Evolutionary conservation across 768 basidiomycete genomes (phyloP).

Genomic region (Termitomyces sp.): DNA sequence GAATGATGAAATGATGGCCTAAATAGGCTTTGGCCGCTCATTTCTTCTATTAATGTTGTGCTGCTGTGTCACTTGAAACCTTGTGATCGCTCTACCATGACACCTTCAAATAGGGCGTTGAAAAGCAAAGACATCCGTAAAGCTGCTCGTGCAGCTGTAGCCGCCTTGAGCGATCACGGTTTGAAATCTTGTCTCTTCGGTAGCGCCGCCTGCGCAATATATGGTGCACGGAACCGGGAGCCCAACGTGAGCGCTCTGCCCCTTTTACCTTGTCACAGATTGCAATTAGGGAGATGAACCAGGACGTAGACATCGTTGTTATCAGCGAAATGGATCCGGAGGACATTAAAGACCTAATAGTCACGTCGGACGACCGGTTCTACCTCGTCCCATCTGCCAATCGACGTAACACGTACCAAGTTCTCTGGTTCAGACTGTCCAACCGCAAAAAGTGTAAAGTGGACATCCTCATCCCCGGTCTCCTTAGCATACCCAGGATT

Average conservation of each 20-base stretch:
- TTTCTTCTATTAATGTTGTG: not conserved
- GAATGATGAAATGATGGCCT: not conserved
- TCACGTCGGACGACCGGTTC: constrained; percentile 23
- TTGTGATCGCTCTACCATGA: not conserved
- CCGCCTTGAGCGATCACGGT: constrained; percentile 16
- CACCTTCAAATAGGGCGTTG: not conserved
- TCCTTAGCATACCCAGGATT: too few relatives aligned
- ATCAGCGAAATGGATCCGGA: constrained; percentile 28
- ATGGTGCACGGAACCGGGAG: constrained; percentile 27
- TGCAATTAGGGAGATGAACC: not conserved
- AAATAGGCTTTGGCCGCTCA: not conserved
- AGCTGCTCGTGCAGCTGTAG: constrained; percentile 20
- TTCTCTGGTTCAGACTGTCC: constrained; percentile 31
- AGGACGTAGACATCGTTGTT: constrained; percentile 46
- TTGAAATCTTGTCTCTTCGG: constrained; percentile 32
- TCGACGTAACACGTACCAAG: constrained; percentile 31
- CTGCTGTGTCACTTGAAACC: not conserved
- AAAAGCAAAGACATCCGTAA: constrained; percentile 17
- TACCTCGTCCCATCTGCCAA: constrained; percentile 31
- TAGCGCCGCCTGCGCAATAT: constrained; percentile 31
- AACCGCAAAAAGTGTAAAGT: not conserved
- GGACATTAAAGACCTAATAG: constrained; percentile 33
- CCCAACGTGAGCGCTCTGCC: constrained; percentile 26
- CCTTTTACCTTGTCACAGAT: not conserved
- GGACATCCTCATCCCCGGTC: too few relatives aligned